A percentile compares a stretch with the other conserved stretches of the same genome.
Evolutionary conservation across 148 eudicot species (phyloP).

Genomic region (Nepenthes mirabilis): DNA sequence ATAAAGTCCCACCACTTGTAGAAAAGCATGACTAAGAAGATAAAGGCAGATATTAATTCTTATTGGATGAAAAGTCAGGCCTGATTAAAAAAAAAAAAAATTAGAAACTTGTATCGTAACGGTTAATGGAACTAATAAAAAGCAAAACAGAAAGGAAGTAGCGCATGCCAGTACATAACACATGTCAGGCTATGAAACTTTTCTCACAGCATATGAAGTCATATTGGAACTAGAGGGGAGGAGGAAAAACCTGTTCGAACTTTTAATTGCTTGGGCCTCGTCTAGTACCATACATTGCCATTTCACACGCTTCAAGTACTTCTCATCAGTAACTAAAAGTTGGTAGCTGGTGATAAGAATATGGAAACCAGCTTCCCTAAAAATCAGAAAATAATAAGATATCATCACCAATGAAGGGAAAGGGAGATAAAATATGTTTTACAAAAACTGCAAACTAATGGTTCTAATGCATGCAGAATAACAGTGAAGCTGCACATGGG

Average conservation of each 20-base stretch:
- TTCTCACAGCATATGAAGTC: neutral
- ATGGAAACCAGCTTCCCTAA: slow-evolving; percentile 94
- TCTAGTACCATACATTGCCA: slow-evolving; percentile 99
- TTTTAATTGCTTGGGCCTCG: slow-evolving; percentile 99
- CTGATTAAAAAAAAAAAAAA: too few species aligned
- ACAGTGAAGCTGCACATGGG: too few species aligned
- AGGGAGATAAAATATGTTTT: neutral
- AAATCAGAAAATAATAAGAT: slow-evolving; percentile 2
- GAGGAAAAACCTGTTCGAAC: slow-evolving; percentile 59
- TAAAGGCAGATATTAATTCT: too few species aligned
- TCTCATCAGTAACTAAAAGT: slow-evolving; percentile 87
- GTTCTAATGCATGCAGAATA: too few species aligned
- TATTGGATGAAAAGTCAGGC: too few species aligned
- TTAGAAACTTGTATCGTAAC: too few species aligned
- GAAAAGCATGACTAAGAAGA: too few species aligned
- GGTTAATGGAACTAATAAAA: neutral
- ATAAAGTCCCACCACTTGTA: too few species aligned
- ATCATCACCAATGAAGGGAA: slow-evolving; percentile 5
- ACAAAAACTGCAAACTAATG: too few species aligned
- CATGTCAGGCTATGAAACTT: neutral
- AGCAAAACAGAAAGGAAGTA: neutral
- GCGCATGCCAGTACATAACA: neutral
- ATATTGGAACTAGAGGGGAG: neutral
- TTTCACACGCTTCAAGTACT: slow-evolving; percentile 84
- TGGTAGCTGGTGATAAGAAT: slow-evolving; percentile 96